Evolutionary conservation across 441 rosid species (phyloP).

Genomic region (Bruguiera hainesii): DNA sequence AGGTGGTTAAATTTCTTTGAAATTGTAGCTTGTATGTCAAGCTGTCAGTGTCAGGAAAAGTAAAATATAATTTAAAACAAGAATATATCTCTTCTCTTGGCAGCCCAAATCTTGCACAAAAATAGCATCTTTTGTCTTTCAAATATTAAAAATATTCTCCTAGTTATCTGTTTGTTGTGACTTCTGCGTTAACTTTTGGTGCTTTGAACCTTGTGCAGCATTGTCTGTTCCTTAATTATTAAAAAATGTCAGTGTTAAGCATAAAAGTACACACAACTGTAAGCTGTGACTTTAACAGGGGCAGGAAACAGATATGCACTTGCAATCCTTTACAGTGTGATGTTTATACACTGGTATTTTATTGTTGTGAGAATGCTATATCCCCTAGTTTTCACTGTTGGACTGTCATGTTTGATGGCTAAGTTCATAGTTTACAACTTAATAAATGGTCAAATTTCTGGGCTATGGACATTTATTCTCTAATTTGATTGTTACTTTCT

Average conservation of each 20-base stretch:
- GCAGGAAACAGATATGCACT: not conserved
- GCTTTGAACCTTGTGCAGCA: conserved; percentile 8
- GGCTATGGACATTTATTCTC: not conserved
- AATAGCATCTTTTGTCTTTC: not conserved
- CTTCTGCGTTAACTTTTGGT: not conserved
- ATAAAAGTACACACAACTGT: not conserved
- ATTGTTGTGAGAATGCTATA: not conserved
- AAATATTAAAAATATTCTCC: not conserved
- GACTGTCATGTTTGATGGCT: too few relatives aligned
- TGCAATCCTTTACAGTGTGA: not conserved
- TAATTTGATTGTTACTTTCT: conserved; percentile 16
- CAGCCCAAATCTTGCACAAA: conserved; percentile 8
- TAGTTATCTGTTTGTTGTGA: not conserved
- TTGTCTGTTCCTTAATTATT: not conserved
- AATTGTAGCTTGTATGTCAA: too few relatives aligned
- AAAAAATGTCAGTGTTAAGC: too few relatives aligned
- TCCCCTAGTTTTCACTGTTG: not conserved
- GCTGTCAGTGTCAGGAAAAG: too few relatives aligned
- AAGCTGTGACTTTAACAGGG: not conserved
- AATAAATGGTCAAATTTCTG: too few relatives aligned
- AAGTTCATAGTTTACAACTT: too few relatives aligned
- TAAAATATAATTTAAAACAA: too few relatives aligned
- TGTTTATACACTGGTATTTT: not conserved
- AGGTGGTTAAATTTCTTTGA: conserved; percentile 47
- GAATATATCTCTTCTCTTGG: conserved; percentile 10